Base-by-base conservation (phyloP, 345 rosid genomes). In the Rhodomyrtus tomentosa region DNA sequence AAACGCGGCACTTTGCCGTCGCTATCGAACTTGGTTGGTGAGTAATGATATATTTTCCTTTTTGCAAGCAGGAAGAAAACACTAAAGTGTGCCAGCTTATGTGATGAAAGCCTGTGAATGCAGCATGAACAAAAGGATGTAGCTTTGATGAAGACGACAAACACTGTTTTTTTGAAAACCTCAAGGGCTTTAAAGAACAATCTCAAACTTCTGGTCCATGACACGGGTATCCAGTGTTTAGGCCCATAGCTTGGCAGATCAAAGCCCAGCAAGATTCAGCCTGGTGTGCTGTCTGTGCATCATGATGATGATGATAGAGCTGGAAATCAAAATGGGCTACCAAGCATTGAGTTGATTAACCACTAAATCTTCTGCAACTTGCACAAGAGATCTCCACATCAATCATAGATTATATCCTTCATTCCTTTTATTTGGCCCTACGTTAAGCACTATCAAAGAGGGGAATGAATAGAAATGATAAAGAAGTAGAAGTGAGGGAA, bases 341-440 rank as follows among this genome's bases (percentile, higher is more conserved):
- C 56, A 24, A 24, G 58, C 25, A 10, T 42, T 29, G 74, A 20
- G 45, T 32, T 18, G 24, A 68, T 68, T 25, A 80, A 80, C 52
- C 29, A 24, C 55, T 54, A 53, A 36, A 54, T 53, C 32, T 82
- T 22, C 32, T 54, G 79, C 89, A 87, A 84, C 85, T 89, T 88
- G 89, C 89, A 83, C 48, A 29, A 82, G 85, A 58, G 50, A 86
- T 58, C 84, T 52, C 50, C 86, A 82, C 55, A 89, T 73, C 62
- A 88, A 88, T 91, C 83, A 89, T 88, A 49, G 55, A 84, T 83
- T 83, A 85, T 51, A 48, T 74, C 86, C 86, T 80, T 89, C 85
- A 88, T 59, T 88, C 87, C 91, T 87, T 90, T 90, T 84, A 40
- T 22, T 29, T 76, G 91, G 83, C 45, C 92, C 92, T 87, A 87